These are phyloP conservation scores for Monosporascus ibericus DNA, from an alignment of 2,329 filamentous ascomycete genomes.

Conservation along the genomic window DNA sequence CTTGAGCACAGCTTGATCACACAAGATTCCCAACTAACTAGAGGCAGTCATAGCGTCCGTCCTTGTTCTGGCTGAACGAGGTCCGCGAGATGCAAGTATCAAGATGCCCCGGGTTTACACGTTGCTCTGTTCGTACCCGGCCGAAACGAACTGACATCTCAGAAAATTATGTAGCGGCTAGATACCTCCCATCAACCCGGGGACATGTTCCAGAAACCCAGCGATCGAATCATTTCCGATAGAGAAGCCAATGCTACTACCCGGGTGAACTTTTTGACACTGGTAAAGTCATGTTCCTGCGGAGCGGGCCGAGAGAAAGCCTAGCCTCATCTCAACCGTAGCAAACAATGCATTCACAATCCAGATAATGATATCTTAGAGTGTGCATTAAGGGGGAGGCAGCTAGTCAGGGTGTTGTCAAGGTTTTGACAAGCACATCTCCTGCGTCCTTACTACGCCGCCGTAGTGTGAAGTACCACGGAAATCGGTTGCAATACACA, in stretches of 20 bases:
- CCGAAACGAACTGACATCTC: constrained; percentile 1
- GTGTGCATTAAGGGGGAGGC: too few relatives aligned
- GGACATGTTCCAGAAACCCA: constrained; percentile 7
- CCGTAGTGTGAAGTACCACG: too few relatives aligned
- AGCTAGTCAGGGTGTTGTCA: too few relatives aligned
- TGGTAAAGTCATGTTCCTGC: constrained; percentile 5
- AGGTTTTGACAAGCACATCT: too few relatives aligned
- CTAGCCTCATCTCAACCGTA: not conserved
- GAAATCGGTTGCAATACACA: too few relatives aligned
- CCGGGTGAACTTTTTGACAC: constrained; percentile 1
- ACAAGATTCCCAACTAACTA: too few relatives aligned
- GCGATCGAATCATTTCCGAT: constrained; percentile 1
- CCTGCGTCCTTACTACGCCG: too few relatives aligned
- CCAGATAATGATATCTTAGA: not conserved
- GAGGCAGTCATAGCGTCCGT: not conserved
- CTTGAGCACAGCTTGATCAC: too few relatives aligned
- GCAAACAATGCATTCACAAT: not conserved
- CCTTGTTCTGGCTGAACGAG: not conserved
- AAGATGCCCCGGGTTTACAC: not conserved
- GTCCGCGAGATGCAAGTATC: not conserved
- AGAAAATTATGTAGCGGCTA: constrained; percentile 3
- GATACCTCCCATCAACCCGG: constrained; percentile 1
- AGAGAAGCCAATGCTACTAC: not conserved
- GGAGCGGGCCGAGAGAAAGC: constrained; percentile 5
- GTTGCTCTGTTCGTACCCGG: not conserved